phyloP scores from a whole-genome alignment of 2,329 filamentous ascomycete species.

The Fusarium clavum region DNA sequence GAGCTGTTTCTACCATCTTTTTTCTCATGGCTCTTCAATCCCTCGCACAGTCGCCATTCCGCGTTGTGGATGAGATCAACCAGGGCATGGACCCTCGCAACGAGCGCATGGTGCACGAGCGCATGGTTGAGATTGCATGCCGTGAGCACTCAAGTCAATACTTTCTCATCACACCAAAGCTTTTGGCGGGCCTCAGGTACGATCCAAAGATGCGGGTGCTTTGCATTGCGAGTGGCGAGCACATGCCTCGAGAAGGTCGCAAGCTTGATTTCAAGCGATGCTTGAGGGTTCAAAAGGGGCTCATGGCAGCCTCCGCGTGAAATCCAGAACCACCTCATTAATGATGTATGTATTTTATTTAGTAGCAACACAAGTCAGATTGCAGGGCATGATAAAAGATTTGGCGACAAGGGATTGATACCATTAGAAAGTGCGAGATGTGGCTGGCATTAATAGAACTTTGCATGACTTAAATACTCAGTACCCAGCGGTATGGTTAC shows the following conservation, averaged over 20 bases:
- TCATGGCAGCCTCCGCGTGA: conserved; percentile 52
- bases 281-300: conserved; percentile 56
- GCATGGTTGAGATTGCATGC: conserved; percentile 98
- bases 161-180: conserved; percentile 97
- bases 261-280: conserved; percentile 63
- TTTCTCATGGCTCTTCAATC: conserved; percentile 98
- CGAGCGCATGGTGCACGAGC: conserved; percentile 96
- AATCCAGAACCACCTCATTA: background rate
- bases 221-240: conserved; percentile 91
- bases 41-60: conserved; percentile 93
- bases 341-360: background rate
- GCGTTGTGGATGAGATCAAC: conserved; percentile 99
- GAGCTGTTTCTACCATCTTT: conserved; percentile 97
- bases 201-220: conserved; percentile 92
- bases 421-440: conserved; percentile 1
- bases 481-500: background rate
- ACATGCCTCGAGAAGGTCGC: conserved; percentile 67
- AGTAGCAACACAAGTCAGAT: background rate
- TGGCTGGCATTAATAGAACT: background rate
- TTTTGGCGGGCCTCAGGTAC: conserved; percentile 86
- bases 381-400: background rate
- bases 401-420: conserved; percentile 28
- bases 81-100: conserved; percentile 99
- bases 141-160: conserved; percentile 84
- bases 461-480: background rate